Evolutionary conservation across 106 monocot species (phyloP).

Genomic region (Phalaenopsis aphrodite): DNA sequence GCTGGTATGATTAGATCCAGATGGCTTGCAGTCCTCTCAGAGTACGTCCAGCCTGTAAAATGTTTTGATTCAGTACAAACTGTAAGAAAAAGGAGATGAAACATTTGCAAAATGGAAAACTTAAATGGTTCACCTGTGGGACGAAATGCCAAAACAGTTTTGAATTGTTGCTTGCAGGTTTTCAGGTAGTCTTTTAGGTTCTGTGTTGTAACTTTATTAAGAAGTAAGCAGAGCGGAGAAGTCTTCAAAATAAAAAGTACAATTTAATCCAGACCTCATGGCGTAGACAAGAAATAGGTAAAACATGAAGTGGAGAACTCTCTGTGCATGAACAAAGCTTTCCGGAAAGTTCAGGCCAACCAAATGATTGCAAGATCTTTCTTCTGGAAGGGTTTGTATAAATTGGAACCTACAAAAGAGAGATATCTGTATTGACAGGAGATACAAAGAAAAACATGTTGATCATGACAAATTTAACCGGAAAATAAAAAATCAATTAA

Average conservation of each 20-base stretch:
- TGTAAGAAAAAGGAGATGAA: background rate
- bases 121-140: conserved; percentile 46
- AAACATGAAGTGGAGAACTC: conserved; percentile 46
- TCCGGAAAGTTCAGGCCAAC: conserved; percentile 49
- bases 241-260: conserved; percentile 1
- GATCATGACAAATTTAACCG: background rate
- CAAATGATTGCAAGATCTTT: conserved; percentile 51
- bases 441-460: background rate
- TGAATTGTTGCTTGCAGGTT: conserved; percentile 33
- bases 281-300: conserved; percentile 42
- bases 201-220: conserved; percentile 15
- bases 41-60: conserved; percentile 65
- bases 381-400: conserved; percentile 55
- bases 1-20: conserved; percentile 55
- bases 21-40: conserved; percentile 34
- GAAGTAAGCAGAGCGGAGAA: background rate
- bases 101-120: background rate
- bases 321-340: conserved; percentile 35
- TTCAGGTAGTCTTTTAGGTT: conserved; percentile 45
- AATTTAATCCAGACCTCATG: conserved; percentile 35
- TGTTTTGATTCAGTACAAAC: background rate
- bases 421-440: background rate
- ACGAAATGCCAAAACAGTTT: conserved; percentile 58
- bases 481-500: background rate
- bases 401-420: conserved; percentile 42